Evolutionary conservation across 1,284 basidiomycete species (phyloP), one percentile per base, ranked within the genome.

Genomic region (Agaricales sp.): DNA sequence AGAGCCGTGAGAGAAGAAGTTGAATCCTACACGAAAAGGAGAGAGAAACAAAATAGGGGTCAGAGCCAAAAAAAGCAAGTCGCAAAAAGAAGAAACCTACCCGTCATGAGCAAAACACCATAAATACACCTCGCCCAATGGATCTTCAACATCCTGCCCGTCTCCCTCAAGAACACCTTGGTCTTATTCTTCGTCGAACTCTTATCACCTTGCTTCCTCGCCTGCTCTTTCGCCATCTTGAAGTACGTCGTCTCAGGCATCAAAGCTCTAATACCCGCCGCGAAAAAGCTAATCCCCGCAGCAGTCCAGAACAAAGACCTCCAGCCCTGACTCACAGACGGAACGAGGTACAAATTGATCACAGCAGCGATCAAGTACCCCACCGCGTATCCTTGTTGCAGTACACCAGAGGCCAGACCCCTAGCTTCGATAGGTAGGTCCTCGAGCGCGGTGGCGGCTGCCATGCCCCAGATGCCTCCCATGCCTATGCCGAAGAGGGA

Each of bases 101-200:
- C 85, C 2, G 80, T 80, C 84, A 88, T 87, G 46, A 90, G 69
- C 43, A 90, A 61, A 6, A 87, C 71, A 1, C 86, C 87, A 62
- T 94, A 97, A 52, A 97, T 82, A 63, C 84, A 91, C 23, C 89
- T 65, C 14, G 84, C 58, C 92, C 93, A 96, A 63, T 97, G 89
- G 2, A 61, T 67, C 68, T 80, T 88, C 52, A 97, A 67, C 85
- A 96, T 96, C 49, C 66, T 63, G 64, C 73, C 63, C 49, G 74
- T 78, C 62, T 94, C 90, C 43, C 66, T 70, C 18, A 92, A 37
- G 71, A 96, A 97, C 1, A 80, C 64, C 59, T 71, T 77, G 1
- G 82, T 84, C 67, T 87, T 89, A 49, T 74, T 62, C 13, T 49
- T 63, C 20, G 66, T 67, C 13, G 65, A 63, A 12, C n/a, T 35